Conservation (phyloP, 768 basidiomycete genomes). For the Mycena capillaripes region DNA sequence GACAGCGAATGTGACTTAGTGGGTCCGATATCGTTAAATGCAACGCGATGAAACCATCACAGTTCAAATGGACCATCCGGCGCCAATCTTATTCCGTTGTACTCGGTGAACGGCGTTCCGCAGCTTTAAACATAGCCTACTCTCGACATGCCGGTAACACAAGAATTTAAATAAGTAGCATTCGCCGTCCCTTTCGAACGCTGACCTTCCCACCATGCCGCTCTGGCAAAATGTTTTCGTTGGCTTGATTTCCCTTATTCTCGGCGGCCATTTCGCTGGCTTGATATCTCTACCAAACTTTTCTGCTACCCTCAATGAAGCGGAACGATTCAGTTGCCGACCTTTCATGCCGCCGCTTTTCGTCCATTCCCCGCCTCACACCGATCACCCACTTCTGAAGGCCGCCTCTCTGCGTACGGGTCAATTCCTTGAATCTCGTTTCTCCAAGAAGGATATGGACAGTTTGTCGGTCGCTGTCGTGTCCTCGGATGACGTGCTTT, state of each 20-base stretch:
- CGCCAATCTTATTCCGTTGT: too few relatives aligned
- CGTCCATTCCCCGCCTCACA: neutral
- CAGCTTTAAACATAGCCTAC: too few relatives aligned
- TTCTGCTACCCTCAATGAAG: neutral
- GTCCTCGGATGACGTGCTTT: slow-evolving; percentile 49
- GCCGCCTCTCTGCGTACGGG: neutral
- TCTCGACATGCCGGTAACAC: too few relatives aligned
- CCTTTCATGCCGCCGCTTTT: slow-evolving; percentile 6
- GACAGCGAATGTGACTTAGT: too few relatives aligned
- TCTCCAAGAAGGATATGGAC: slow-evolving; percentile 49
- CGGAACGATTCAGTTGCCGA: slow-evolving; percentile 1
- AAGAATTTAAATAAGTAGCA: too few relatives aligned
- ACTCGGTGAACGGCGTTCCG: too few relatives aligned
- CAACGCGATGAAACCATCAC: too few relatives aligned
- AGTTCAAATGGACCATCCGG: too few relatives aligned
- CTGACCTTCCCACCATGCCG: neutral
- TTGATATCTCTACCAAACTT: neutral
- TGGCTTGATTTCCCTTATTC: neutral
- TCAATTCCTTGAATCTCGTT: slow-evolving; percentile 27
- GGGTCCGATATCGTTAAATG: too few relatives aligned
- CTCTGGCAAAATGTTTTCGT: neutral
- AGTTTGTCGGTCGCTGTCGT: slow-evolving; percentile 57
- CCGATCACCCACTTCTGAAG: neutral
- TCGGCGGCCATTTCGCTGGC: neutral
- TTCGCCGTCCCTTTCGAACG: too few relatives aligned